These are phyloP conservation scores for Trapa incisa DNA, from an alignment of 345 rosid genomes.

Conservation along the genomic window DNA sequence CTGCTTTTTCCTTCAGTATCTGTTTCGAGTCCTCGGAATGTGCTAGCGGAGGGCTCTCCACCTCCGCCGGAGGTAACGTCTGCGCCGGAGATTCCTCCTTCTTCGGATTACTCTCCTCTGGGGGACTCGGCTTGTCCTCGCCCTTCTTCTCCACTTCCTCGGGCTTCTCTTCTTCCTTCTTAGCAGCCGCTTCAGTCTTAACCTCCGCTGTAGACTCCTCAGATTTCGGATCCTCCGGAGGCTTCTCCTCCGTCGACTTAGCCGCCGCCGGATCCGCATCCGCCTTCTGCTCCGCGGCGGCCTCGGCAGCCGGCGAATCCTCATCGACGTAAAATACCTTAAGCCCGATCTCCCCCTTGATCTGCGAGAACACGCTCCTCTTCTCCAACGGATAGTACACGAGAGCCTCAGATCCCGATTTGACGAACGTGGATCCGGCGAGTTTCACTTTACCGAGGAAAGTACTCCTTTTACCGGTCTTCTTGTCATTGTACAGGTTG, in stretches of 20 bases:
- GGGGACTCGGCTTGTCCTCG: slow-evolving; percentile 24
- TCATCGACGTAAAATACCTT: slow-evolving; percentile 60
- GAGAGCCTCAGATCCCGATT: slow-evolving; percentile 52
- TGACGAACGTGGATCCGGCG: slow-evolving; percentile 38
- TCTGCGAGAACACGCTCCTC: slow-evolving; percentile 75
- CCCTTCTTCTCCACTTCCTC: slow-evolving; percentile 17
- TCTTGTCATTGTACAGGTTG: slow-evolving; percentile 71
- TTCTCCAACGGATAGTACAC: slow-evolving; percentile 79
- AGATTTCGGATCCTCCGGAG: slow-evolving; percentile 20
- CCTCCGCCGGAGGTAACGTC: slow-evolving; percentile 23
- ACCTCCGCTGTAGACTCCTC: slow-evolving; percentile 23
- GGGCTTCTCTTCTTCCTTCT: slow-evolving; percentile 24
- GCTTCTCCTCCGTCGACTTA: slow-evolving; percentile 28
- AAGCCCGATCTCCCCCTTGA: slow-evolving; percentile 76
- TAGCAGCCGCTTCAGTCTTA: slow-evolving; percentile 22
- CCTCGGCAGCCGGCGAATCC: slow-evolving; percentile 32
- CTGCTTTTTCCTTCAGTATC: slow-evolving; percentile 13
- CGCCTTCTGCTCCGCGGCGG: slow-evolving; percentile 9
- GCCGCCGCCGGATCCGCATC: slow-evolving; percentile 25
- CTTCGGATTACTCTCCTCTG: slow-evolving; percentile 16
- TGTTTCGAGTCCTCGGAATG: slow-evolving; percentile 29
- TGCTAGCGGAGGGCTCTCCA: slow-evolving; percentile 33
- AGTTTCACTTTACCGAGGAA: slow-evolving; percentile 78
- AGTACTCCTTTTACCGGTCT: slow-evolving; percentile 45
- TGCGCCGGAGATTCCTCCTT: slow-evolving; percentile 20